phyloP scores from a whole-genome alignment of 768 basidiomycete species.

The Boletus sp. region DNA sequence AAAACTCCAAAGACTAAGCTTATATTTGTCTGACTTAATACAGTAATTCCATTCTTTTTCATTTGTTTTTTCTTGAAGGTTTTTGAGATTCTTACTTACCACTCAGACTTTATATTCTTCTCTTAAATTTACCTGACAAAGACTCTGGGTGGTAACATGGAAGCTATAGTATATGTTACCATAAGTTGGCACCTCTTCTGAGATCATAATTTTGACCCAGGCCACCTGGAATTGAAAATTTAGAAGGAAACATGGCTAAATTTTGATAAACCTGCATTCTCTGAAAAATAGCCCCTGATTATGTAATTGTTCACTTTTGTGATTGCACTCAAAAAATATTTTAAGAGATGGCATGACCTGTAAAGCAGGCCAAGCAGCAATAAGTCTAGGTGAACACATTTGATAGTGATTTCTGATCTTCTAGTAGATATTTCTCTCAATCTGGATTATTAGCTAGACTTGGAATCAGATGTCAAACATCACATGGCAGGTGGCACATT shows the following conservation, averaged over 20 bases:
- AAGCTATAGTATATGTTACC: neutral
- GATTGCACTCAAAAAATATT: neutral
- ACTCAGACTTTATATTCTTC: too few species aligned
- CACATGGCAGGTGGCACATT: neutral
- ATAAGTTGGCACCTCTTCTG: neutral
- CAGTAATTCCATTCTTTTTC: too few species aligned
- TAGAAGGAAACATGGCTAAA: neutral
- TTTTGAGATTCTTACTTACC: too few species aligned
- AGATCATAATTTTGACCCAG: neutral
- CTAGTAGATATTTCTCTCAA: too few species aligned
- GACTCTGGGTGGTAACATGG: too few species aligned
- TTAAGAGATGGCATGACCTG: neutral
- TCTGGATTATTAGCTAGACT: too few species aligned
- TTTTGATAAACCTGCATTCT: neutral
- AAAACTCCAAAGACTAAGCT: too few species aligned
- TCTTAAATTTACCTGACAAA: too few species aligned
- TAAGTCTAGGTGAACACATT: neutral
- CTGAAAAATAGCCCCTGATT: neutral
- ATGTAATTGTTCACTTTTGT: neutral
- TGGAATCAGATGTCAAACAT: too few species aligned
- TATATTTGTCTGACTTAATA: too few species aligned
- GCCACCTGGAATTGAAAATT: neutral
- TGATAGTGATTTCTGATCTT: neutral
- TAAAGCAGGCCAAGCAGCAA: neutral
- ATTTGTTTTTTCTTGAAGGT: too few species aligned